Evolutionary conservation across 495 filamentous ascomycete genomes (phyloP).

Genomic region (Amorphotheca resinae): DNA sequence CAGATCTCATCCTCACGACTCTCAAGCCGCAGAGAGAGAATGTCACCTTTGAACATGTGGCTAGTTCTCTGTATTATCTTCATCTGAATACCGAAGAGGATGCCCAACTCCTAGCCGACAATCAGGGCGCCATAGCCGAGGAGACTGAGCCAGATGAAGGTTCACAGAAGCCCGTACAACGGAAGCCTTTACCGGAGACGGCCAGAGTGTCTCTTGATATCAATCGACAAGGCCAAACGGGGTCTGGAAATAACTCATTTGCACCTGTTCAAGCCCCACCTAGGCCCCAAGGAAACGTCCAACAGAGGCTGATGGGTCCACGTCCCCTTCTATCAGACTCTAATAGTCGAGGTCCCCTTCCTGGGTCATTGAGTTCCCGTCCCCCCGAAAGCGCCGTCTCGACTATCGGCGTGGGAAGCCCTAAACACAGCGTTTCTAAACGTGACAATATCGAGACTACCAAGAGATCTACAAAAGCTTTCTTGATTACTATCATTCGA

Average conservation of each 20-base stretch:
- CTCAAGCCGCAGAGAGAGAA: slow-evolving; percentile 77
- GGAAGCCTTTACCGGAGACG: slow-evolving; percentile 15
- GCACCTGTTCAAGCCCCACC: not conserved
- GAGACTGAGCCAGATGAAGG: slow-evolving; percentile 18
- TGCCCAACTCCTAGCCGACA: slow-evolving; percentile 36
- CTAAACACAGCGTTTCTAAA: not conserved
- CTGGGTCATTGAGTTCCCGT: slow-evolving; percentile 1
- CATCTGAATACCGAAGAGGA: slow-evolving; percentile 60
- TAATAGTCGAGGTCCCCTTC: slow-evolving; percentile 5
- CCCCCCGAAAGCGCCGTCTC: not conserved
- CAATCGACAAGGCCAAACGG: not conserved
- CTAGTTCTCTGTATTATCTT: slow-evolving; percentile 79
- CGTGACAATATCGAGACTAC: not conserved
- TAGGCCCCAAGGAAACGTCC: not conserved
- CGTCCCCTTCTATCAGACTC: slow-evolving; percentile 7
- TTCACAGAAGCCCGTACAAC: slow-evolving; percentile 12
- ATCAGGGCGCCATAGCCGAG: slow-evolving; percentile 28
- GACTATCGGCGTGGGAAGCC: not conserved
- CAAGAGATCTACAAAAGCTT: slow-evolving; percentile 17
- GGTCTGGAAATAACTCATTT: not conserved
- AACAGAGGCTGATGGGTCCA: slow-evolving; percentile 17
- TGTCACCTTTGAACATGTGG: slow-evolving; percentile 76
- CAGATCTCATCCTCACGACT: slow-evolving; percentile 90
- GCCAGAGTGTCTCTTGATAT: slow-evolving; percentile 16
- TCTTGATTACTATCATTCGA: slow-evolving; percentile 75